Conservation (phyloP, 148 eudicot genomes). For the Dianthus caryophyllus region DNA sequence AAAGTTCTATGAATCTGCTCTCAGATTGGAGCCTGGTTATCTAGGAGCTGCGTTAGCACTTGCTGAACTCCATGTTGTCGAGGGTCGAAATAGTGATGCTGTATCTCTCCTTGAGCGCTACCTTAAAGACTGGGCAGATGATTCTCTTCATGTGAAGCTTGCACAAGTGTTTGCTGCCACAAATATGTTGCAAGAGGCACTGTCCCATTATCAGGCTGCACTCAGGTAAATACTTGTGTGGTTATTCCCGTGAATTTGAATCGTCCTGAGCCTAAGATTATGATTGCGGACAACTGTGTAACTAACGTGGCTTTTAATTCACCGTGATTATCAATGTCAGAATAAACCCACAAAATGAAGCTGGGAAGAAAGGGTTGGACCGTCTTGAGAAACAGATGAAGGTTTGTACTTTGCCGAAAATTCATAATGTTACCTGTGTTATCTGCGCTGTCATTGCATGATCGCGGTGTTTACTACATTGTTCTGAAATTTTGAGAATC, state of each 20-base stretch:
- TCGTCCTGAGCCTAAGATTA: not conserved
- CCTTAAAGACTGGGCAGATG: slow-evolving; percentile 97
- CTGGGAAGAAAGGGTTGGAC: slow-evolving; percentile 83
- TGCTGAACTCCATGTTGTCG: slow-evolving; percentile 94
- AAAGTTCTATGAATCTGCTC: slow-evolving; percentile 93
- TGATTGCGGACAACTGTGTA: not conserved
- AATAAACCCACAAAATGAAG: slow-evolving; percentile 83
- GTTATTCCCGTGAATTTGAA: not conserved
- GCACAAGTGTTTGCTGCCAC: slow-evolving; percentile 97
- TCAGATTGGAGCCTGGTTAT: slow-evolving; percentile 92
- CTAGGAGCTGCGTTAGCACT: slow-evolving; percentile 96
- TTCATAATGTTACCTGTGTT: not conserved
- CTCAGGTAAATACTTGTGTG: slow-evolving; percentile 47
- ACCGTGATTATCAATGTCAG: slow-evolving; percentile 30
- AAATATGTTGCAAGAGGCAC: slow-evolving; percentile 87
- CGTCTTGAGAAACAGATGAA: slow-evolving; percentile 96
- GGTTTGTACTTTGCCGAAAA: slow-evolving; percentile 34
- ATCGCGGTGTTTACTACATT: not conserved
- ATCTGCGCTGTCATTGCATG: too few relatives aligned
- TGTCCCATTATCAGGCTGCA: slow-evolving; percentile 91
- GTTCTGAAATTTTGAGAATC: not conserved
- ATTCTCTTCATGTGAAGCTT: slow-evolving; percentile 95
- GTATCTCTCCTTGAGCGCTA: slow-evolving; percentile 86
- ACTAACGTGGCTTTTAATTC: not conserved
- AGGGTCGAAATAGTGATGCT: slow-evolving; percentile 91